Evolutionary conservation across 805 yeast species (phyloP).

Genomic region (Diddensiella caesifluorescens): DNA sequence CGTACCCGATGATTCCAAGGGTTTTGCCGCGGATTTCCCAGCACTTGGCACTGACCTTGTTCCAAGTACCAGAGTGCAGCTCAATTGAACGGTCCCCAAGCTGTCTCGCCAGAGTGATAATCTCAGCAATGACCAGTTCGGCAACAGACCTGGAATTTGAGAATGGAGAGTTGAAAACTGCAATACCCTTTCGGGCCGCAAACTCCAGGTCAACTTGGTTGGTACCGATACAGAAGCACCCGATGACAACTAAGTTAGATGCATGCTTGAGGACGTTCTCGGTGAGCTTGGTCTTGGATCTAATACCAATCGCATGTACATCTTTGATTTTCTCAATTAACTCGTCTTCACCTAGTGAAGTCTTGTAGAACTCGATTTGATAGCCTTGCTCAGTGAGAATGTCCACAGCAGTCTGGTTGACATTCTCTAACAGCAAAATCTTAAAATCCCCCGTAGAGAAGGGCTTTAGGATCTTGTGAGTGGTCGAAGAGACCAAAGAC

Average conservation of each 20-base stretch:
- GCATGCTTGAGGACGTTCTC: slow-evolving; percentile 78
- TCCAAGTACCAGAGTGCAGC: slow-evolving; percentile 96
- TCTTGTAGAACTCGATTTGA: slow-evolving; percentile 90
- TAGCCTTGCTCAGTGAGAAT: slow-evolving; percentile 87
- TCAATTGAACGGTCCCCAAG: slow-evolving; percentile 94
- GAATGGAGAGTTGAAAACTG: slow-evolving; percentile 97
- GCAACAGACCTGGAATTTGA: slow-evolving; percentile 98
- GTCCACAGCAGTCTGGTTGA: slow-evolving; percentile 84
- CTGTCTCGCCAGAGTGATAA: slow-evolving; percentile 91
- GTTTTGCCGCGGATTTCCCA: slow-evolving; percentile 99
- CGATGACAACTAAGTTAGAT: slow-evolving; percentile 80
- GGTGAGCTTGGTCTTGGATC: slow-evolving; percentile 91
- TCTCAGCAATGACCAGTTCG: slow-evolving; percentile 92
- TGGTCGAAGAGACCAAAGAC: slow-evolving; percentile 12
- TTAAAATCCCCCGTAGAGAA: slow-evolving; percentile 94
- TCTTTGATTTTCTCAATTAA: slow-evolving; percentile 88
- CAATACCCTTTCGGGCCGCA: slow-evolving; percentile 90
- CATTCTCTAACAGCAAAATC: slow-evolving; percentile 85
- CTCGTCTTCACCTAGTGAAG: slow-evolving; percentile 87
- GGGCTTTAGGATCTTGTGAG: slow-evolving; percentile 68
- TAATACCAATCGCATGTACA: slow-evolving; percentile 95
- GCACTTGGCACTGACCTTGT: slow-evolving; percentile 88
- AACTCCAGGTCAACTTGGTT: slow-evolving; percentile 91
- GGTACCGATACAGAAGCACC: slow-evolving; percentile 99
- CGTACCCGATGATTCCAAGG: slow-evolving; percentile 93